phyloP scores from a whole-genome alignment of 2,329 filamentous ascomycete species.

The Aspergillus proliferans region DNA sequence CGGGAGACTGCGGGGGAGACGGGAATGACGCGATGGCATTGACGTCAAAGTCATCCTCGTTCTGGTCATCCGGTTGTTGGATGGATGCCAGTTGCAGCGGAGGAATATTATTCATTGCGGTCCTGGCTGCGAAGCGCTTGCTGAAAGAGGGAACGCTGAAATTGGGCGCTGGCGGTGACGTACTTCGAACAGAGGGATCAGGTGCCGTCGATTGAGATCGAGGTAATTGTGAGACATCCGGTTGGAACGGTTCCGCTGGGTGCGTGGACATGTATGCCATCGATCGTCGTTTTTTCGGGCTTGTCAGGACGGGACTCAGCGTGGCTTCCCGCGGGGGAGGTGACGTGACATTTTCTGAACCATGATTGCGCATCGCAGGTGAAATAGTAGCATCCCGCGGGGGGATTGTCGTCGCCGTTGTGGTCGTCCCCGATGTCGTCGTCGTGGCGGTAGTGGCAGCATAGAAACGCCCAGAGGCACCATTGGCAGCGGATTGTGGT shows the following conservation, averaged over 20 bases:
- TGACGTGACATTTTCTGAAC: conserved; percentile 10
- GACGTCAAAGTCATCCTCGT: conserved; percentile 6
- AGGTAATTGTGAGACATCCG: conserved; percentile 14
- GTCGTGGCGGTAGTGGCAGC: conserved; percentile 8
- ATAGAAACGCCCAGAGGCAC: conserved; percentile 10
- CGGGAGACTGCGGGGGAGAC: conserved; percentile 29
- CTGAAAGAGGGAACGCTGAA: conserved; percentile 39
- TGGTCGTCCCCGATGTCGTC: no score
- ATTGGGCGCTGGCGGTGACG: conserved; percentile 34
- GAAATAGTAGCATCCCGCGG: conserved; percentile 10
- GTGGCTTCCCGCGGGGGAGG: conserved; percentile 7
- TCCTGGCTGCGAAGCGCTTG: conserved; percentile 28
- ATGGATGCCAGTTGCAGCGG: conserved; percentile 4
- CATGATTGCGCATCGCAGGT: conserved; percentile 8
- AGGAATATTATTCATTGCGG: conserved; percentile 10
- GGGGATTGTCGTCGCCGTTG: no score
- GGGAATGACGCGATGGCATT: conserved; percentile 18
- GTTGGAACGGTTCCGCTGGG: conserved; percentile 4
- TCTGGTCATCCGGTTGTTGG: conserved; percentile 6
- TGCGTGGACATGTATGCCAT: conserved; percentile 10
- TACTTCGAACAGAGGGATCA: conserved; percentile 20
- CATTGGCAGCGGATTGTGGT: conserved; percentile 6
- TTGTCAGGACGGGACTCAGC: conserved; percentile 17
- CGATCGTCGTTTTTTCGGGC: conserved; percentile 22
- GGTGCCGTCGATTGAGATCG: conserved; percentile 18